A percentile compares a stretch with the other conserved stretches of the same genome.
phyloP scores from a whole-genome alignment of 257 asterid genomes.

The Ilex asprella region DNA sequence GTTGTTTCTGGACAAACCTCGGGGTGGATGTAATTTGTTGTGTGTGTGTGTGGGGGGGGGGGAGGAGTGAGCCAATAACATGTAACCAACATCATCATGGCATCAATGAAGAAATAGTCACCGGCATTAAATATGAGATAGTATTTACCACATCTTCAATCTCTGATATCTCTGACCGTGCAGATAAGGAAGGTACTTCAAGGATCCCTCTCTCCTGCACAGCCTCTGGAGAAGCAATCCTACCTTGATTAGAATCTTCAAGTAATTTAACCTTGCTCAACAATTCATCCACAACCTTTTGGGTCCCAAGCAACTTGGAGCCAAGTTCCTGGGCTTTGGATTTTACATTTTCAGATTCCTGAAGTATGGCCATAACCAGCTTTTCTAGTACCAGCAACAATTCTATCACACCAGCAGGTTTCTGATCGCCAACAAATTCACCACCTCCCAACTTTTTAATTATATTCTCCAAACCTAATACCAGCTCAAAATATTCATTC shows the following conservation, averaged over 20 bases:
- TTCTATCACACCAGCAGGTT: constrained; percentile 33
- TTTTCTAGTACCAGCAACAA: constrained; percentile 55
- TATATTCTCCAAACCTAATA: constrained; percentile 50
- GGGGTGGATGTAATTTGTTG: too few relatives aligned
- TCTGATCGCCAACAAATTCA: constrained; percentile 43
- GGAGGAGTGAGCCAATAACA: too few relatives aligned
- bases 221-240: constrained; percentile 37
- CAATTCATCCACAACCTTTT: constrained; percentile 58
- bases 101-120: too few relatives aligned
- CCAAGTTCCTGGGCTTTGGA: constrained; percentile 63
- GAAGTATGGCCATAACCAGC: constrained; percentile 38
- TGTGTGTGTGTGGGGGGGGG: too few relatives aligned
- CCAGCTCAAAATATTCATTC: constrained; percentile 46
- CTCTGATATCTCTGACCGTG: constrained; percentile 86
- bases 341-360: constrained; percentile 62
- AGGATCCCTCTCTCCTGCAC: constrained; percentile 54
- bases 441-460: constrained; percentile 57
- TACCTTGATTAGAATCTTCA: constrained; percentile 52
- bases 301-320: constrained; percentile 52
- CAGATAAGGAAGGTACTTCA: constrained; percentile 38
- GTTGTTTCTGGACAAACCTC: too few relatives aligned
- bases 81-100: too few relatives aligned
- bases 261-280: constrained; percentile 64
- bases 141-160: constrained; percentile 72
- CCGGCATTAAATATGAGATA: constrained; percentile 3